Base-by-base conservation (phyloP, 2,329 filamentous ascomycete genomes). In the Trichoderma sp. region DNA sequence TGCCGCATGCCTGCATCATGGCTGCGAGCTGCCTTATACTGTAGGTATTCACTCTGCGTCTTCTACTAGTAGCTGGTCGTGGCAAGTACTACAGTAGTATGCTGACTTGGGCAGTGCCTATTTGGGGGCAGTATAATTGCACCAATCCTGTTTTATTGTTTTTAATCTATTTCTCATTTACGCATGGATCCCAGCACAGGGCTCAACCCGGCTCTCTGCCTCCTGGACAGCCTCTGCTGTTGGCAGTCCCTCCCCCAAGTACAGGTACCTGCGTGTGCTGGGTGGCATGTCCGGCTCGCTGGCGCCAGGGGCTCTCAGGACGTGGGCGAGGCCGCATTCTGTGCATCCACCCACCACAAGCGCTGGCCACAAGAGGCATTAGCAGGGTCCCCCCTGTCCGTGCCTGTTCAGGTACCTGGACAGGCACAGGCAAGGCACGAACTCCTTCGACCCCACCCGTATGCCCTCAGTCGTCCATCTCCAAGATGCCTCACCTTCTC, bases 371-470 rank as follows among this genome's bases (percentile, higher is more conserved):
- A 49, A 24, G 11, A n/a, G n/a, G 21, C 46, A 49, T 49, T 30
- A 46, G 51, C 52, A 65, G 56, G 39, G 56, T 37, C 14, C 28
- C 56, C 51, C 51, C 34, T 43, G 60, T 24, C 30, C 39, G 2
- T 43, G 60, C 32, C 32, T 21, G 16, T 39, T 37, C 21, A 46
- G 10, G 39, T 8, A 8, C 18, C 56, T 37, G 24, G 7, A 55
- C 51, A 54, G 64, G 26, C 39, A 63, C 54, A n/a, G 49, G 39
- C 54, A 55, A 54, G 64, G 37, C 39, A 63, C 54, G 37, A 59
- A 52, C 54, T 67, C 43, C 64, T 52, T 52, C 63, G 63, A 46
- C 54, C 55, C 64, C 64, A 59, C 64, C 58, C 39, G 55, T 59
- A 52, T 59, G 4, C 11, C 32, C 32, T 34, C 32, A 34, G 39